Evolutionary conservation across 805 yeast genomes (phyloP).

Genomic region (Kodamaea lidongshanica): DNA sequence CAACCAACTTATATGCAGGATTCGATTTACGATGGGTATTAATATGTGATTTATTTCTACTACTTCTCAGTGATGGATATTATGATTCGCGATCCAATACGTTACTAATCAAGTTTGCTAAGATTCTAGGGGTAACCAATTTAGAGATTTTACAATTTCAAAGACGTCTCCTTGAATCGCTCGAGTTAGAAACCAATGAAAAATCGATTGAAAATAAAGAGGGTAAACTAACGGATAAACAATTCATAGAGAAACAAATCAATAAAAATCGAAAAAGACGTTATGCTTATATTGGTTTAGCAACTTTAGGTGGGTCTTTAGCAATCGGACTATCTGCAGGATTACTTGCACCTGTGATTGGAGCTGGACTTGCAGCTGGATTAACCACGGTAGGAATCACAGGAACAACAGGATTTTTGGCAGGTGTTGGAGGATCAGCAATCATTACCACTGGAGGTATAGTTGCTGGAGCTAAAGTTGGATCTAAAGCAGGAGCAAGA

Average conservation of each 20-base stretch:
- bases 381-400: constrained; percentile 88
- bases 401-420: constrained; percentile 89
- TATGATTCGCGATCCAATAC: constrained; percentile 89
- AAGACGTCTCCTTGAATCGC: constrained; percentile 79
- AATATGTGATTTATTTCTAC: constrained; percentile 80
- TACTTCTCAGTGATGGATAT: constrained; percentile 72
- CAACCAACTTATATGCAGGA: constrained; percentile 13
- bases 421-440: constrained; percentile 96
- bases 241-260: constrained; percentile 65
- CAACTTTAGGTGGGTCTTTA: constrained; percentile 92
- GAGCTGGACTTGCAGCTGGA: constrained; percentile 98
- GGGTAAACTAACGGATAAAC: constrained; percentile 75
- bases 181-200: constrained; percentile 66
- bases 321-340: constrained; percentile 96
- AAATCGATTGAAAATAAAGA: constrained; percentile 53
- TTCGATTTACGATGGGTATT: constrained; percentile 87
- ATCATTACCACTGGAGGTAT: constrained; percentile 89
- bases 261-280: constrained; percentile 60
- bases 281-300: constrained; percentile 83
- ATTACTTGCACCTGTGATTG: constrained; percentile 91
- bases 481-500: constrained; percentile 74
- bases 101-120: constrained; percentile 63
- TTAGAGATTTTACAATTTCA: constrained; percentile 85
- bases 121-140: constrained; percentile 48
- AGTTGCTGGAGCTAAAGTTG: constrained; percentile 84